Evolutionary conservation across 2,329 filamentous ascomycete species (phyloP), one percentile per base, ranked within the genome.

Genomic region (Lithohypha guttulata): DNA sequence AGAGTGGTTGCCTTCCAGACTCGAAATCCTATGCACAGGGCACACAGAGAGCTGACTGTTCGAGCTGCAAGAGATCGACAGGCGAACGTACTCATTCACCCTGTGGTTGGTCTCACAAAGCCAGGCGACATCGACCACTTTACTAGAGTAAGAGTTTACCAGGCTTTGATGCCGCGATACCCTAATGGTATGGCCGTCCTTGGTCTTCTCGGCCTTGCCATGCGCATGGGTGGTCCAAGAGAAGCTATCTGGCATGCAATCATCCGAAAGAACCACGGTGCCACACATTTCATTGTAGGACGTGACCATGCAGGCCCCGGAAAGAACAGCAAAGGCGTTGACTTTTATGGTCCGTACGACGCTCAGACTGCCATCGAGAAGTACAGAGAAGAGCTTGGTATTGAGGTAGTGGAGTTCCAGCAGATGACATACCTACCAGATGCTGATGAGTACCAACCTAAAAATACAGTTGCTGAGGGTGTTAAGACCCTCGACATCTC

Each of bases 161-260:
- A 96, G 74, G 89, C 91, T 29, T 78, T 98, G 39, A 76, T 98
- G 50, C 85, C 89, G 53, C 79, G 91, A 59, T 98, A 98, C 69
- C 91, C 91, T 64, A 98, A 96, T 65, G 91, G 91, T 57, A 98
- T 98, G 91, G 91, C 91, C 43, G 86, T 93, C 26, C 77, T 98
- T 50, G 89, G 86, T 64, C 84, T 98, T 28, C 75, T 98, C 39
- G 87, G 87, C 43, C 75, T 98, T 49, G 91, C 91, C 55, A 98
- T 98, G 91, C 83, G 91, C 60, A 98, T 98, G 91, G 91, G 86
- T 59, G 91, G 91, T 55, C 91, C 91, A 48, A 84, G 91, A 52
- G 91, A 98, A 71, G 91, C 91, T 53, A 86, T 98, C 68, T 98
- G 91, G 91, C 91, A 98, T 72, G 91, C 91, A 58, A 94, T 98